phyloP scores from a whole-genome alignment of 345 rosid genomes.

The Gossypium raimondii region DNA sequence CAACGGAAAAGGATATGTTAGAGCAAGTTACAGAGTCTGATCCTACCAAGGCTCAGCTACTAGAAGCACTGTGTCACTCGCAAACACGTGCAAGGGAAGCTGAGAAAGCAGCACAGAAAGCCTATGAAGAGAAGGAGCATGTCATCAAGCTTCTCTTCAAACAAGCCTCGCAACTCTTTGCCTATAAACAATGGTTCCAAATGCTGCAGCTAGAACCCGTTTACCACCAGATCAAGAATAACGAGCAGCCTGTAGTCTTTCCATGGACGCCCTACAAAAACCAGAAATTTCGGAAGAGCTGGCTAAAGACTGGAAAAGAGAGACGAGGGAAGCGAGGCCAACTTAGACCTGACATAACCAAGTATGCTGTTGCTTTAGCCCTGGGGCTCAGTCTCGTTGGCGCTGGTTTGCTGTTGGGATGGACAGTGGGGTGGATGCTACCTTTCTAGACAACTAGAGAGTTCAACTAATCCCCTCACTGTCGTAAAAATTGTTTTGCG shows the following conservation, averaged over 20 bases:
- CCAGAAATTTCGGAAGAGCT: constrained; percentile 30
- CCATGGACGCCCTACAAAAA: constrained; percentile 53
- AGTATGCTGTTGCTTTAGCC: constrained; percentile 58
- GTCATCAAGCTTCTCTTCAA: constrained; percentile 69
- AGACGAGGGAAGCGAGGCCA: constrained; percentile 33
- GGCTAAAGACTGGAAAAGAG: constrained; percentile 28
- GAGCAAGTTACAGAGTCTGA: constrained; percentile 41
- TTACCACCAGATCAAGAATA: constrained; percentile 54
- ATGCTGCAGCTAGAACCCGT: constrained; percentile 76
- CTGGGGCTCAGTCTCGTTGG: constrained; percentile 84
- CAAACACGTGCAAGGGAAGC: constrained; percentile 99
- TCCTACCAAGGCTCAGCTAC: constrained; percentile 60
- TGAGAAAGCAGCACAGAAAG: constrained; percentile 80
- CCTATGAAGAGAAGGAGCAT: constrained; percentile 75
- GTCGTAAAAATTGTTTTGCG: neutral
- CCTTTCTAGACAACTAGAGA: constrained; percentile 35
- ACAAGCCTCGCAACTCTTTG: constrained; percentile 94
- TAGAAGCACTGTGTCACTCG: constrained; percentile 87
- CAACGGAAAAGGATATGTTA: constrained; percentile 21
- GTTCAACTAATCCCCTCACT: neutral
- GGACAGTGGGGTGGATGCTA: constrained; percentile 96
- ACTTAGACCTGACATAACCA: constrained; percentile 35
- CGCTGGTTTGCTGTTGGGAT: constrained; percentile 89
- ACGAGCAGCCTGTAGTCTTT: constrained; percentile 46
- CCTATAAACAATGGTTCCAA: constrained; percentile 88